A percentile compares a stretch with the other conserved stretches of the same genome.
Conservation (phyloP, 2,329 filamentous ascomycete genomes). For the Nemania diffusa region DNA sequence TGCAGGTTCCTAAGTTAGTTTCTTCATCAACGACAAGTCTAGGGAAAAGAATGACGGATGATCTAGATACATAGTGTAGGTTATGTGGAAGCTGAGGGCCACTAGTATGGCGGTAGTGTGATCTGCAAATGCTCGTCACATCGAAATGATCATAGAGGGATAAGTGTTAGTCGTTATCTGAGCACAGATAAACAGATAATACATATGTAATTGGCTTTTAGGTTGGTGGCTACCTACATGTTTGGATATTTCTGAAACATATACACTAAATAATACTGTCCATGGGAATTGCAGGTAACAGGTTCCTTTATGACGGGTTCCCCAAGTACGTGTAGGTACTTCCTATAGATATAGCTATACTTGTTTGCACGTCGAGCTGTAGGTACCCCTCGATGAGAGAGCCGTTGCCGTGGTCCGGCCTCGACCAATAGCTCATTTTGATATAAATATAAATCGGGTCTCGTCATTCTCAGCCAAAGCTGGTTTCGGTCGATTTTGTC, state of each 20-base stretch:
- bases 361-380: neutral
- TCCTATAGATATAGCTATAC: neutral
- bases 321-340: neutral
- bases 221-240: too few species aligned
- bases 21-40: neutral
- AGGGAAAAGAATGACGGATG: neutral
- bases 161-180: neutral
- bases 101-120: constrained; percentile 8
- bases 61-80: neutral
- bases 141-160: neutral
- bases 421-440: constrained; percentile 19
- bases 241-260: too few species aligned
- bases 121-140: constrained; percentile 13
- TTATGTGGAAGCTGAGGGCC: too few species aligned
- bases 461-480: constrained; percentile 16
- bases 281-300: too few species aligned
- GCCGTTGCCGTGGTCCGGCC: constrained; percentile 23
- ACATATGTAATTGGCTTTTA: too few species aligned
- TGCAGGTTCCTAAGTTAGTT: neutral
- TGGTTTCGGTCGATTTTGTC: constrained; percentile 25
- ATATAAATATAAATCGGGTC: constrained; percentile 32
- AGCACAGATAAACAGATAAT: neutral
- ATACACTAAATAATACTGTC: too few species aligned
- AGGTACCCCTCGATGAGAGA: neutral
- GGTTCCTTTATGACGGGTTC: too few species aligned